A percentile compares a stretch with the other conserved stretches of the same genome.
phyloP scores from a whole-genome alignment of 768 basidiomycete genomes.

The Fibroporia radiculosa region DNA sequence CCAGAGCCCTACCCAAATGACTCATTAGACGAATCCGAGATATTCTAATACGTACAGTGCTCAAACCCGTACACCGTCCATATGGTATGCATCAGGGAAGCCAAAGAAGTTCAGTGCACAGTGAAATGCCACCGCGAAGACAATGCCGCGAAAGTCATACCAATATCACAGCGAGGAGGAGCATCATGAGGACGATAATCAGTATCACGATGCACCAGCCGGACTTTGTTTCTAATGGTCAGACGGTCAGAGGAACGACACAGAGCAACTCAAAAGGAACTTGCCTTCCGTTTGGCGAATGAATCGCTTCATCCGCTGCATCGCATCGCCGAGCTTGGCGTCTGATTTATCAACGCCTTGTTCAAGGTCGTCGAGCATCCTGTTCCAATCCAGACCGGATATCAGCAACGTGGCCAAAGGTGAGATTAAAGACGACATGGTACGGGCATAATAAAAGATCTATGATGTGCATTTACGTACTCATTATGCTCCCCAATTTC shows the following conservation, averaged over 20 bases:
- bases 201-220: slow-evolving; percentile 87
- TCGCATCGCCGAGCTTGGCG: slow-evolving; percentile 55
- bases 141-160: slow-evolving; percentile 31
- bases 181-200: slow-evolving; percentile 66
- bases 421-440: neutral
- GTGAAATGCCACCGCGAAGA: neutral
- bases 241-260: neutral
- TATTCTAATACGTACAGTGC: no score
- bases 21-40: no score
- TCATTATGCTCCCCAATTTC: slow-evolving; percentile 90
- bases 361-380: slow-evolving; percentile 82
- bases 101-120: neutral
- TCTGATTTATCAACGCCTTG: slow-evolving; percentile 68
- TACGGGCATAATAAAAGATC: neutral
- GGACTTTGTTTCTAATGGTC: slow-evolving; percentile 63
- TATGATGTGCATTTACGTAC: slow-evolving; percentile 31
- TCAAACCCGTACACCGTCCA: neutral
- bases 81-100: neutral
- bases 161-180: slow-evolving; percentile 77
- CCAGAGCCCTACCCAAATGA: no score
- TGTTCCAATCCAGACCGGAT: slow-evolving; percentile 21
- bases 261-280: slow-evolving; percentile 8
- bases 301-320: slow-evolving; percentile 73
- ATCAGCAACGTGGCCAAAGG: neutral
- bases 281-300: slow-evolving; percentile 77